phyloP scores from a whole-genome alignment of 352 stramenopile species.

The Pythium dissimile region DNA sequence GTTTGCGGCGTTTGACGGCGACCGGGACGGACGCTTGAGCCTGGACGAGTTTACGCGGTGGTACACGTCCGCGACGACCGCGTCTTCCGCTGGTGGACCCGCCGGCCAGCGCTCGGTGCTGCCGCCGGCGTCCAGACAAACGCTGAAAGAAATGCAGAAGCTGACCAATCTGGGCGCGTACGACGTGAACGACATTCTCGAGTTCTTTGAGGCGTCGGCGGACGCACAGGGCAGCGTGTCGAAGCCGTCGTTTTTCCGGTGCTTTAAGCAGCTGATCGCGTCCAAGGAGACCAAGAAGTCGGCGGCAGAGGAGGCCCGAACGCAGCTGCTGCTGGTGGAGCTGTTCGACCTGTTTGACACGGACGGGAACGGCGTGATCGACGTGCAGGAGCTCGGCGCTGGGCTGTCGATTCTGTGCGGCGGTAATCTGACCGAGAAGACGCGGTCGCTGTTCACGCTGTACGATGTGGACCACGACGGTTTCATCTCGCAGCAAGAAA shows the following conservation, averaged over 20 bases:
- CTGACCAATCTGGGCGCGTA: conserved; percentile 80
- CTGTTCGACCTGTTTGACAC: conserved; percentile 83
- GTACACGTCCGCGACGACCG: conserved; percentile 38
- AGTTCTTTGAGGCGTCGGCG: conserved; percentile 77
- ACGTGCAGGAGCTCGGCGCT: conserved; percentile 80
- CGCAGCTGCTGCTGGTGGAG: conserved; percentile 54
- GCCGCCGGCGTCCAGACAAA: conserved; percentile 34
- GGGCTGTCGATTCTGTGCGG: conserved; percentile 88
- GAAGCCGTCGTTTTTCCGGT: conserved; percentile 71
- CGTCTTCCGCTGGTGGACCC: neutral
- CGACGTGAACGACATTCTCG: conserved; percentile 84
- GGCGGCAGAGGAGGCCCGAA: conserved; percentile 37
- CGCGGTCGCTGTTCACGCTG: conserved; percentile 74
- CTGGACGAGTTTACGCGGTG: conserved; percentile 85
- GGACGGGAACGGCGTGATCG: conserved; percentile 76
- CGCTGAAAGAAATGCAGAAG: conserved; percentile 69
- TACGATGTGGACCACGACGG: conserved; percentile 84
- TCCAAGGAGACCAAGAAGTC: conserved; percentile 30
- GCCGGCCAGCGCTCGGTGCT: conserved; percentile 14
- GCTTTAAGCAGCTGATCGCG: conserved; percentile 40
- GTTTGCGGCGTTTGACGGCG: conserved; percentile 56
- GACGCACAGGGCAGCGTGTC: conserved; percentile 58
- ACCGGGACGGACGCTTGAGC: conserved; percentile 66
- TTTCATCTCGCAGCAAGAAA: conserved; percentile 76
- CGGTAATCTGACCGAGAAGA: conserved; percentile 65